These are phyloP conservation scores for Starmerella tilneyi DNA, from an alignment of 805 yeast species.

Conservation along the genomic window DNA sequence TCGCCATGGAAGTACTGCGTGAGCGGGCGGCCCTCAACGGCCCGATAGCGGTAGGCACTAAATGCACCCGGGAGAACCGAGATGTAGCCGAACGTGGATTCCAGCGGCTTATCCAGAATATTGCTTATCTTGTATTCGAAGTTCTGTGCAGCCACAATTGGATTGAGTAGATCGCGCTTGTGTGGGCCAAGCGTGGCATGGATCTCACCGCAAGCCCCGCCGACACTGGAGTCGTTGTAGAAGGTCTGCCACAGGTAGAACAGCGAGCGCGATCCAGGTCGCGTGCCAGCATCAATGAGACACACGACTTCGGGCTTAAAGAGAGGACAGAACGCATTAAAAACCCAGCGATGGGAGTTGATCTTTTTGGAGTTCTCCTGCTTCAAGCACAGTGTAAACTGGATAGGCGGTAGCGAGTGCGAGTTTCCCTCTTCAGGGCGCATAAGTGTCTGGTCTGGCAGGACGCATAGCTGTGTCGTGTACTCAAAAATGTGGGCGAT, in stretches of 20 bases:
- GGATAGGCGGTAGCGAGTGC: constrained; percentile 46
- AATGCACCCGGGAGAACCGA: constrained; percentile 61
- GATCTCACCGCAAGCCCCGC: constrained; percentile 67
- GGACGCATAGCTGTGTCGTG: constrained; percentile 43
- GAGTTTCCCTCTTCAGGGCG: constrained; percentile 46
- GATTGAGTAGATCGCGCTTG: constrained; percentile 38
- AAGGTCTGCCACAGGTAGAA: constrained; percentile 55
- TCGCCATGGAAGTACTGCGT: constrained; percentile 62
- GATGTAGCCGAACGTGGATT: constrained; percentile 54
- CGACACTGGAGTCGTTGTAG: constrained; percentile 47
- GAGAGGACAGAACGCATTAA: constrained; percentile 51
- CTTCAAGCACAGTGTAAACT: constrained; percentile 50
- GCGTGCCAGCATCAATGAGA: constrained; percentile 55
- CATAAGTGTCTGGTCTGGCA: constrained; percentile 38
- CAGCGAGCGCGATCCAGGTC: constrained; percentile 48
- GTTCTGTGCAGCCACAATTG: constrained; percentile 55
- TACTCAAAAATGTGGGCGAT: constrained; percentile 59
- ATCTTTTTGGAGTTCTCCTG: constrained; percentile 55
- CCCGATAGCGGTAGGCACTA: constrained; percentile 52
- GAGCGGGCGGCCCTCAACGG: constrained; percentile 53
- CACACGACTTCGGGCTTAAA: constrained; percentile 49
- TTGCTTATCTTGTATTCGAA: constrained; percentile 60
- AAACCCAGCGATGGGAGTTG: constrained; percentile 61
- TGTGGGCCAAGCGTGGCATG: constrained; percentile 47
- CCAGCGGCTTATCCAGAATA: constrained; percentile 57